Base-by-base conservation (phyloP, 2,329 filamentous ascomycete genomes). In the Curvularia verruculosa region DNA sequence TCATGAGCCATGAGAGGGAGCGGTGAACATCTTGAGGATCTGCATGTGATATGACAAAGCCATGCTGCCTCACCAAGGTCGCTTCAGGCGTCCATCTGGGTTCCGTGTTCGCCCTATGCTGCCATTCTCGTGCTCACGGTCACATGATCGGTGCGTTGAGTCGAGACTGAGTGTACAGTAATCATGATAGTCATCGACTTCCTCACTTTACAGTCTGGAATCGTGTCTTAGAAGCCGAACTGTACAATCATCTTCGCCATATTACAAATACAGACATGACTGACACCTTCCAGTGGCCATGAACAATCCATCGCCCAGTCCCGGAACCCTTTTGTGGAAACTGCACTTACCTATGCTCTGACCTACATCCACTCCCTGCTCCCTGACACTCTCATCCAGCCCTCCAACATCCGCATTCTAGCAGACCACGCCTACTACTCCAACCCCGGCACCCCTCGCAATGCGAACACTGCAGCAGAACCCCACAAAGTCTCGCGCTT, bases 401-500 rank as follows among this genome's bases (percentile, higher is more conserved):
- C 92, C 3, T 80, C 89, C 28, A 86, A 86, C 13, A 85, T 98
- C 75, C 92, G 90, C 59, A 94, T 99, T 74, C 85, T 98, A 34
- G 94, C 95, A 58, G 92, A 97, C 79, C 93, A 95, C 72, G 91
- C 96, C 80, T 99, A 99, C 84, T 99, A 98, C 81, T 97, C 95
- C 58, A 56, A 74, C 70, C 23, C 70, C 66, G 56, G 72, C 68
- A 64, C 47, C 9, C 10, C 53, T 18, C 53, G 54, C 31, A 49
- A 15, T n/a, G 46, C 49, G 45, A 52, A 56, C 34, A 44, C 37
- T 18, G 28, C 41, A 9, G 40, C 54, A 1, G 28, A 47, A 5
- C 36, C 58, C 10, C 39, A 64, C n/a, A 55, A 62, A 26, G 37
- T 21, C 10, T 70, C 72, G 15, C 86, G 87, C 60, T 98, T 98